Evolutionary conservation across 805 yeast species (phyloP), one percentile per base, ranked within the genome.

Genomic region (Scheffersomyces stipitis): DNA sequence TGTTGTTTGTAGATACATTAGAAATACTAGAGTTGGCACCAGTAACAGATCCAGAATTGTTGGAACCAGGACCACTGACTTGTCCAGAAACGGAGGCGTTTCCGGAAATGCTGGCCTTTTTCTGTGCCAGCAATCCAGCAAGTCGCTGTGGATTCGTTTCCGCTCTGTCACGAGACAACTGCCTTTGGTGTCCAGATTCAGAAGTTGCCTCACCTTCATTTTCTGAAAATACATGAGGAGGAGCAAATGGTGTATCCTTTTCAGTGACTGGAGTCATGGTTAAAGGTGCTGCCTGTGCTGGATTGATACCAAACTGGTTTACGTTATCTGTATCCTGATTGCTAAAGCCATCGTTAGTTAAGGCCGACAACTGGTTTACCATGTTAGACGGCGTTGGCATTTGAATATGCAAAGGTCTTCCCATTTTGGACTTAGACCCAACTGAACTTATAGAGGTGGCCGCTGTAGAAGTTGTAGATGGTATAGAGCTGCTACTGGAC

Each of bases 181-280:
- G 24, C 10, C 24, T 20, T 10, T 20, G 24, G 10, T 20, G 24
- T 7, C 10, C 9, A 20, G 9, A 7, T 20, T 7, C 7, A 20
- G 7, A 7, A 20, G 7, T 10, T 7, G 7, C 10, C 24, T 20
- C 24, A 7, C 24, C 24, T 10, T 20, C 24, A 7, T 20, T 7
- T 20, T 7, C 10, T 20, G 24, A 10, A 7, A 20, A 7, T 7
- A 7, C 10, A 7, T 7, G 10, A 20, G 10, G 7, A 20, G 7
- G 24, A 7, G 24, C 34, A 28, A 45, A 41, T n/a, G 20, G 22
- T 9, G 26, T 34, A 15, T 68, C 71, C 37, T 58, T 80, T 47
- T 86, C 95, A 2, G 86, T 74, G 4, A 85, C 79, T 2, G 93
- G 95, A 0, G 95, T 86, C 93, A 86, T 85, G 0, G 86, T 77